Percentiles rank a stretch among this genome's conserved stretches.
Evolutionary conservation across 352 stramenopile genomes (phyloP).

Genomic region (Thraustochytrium striatum): DNA sequence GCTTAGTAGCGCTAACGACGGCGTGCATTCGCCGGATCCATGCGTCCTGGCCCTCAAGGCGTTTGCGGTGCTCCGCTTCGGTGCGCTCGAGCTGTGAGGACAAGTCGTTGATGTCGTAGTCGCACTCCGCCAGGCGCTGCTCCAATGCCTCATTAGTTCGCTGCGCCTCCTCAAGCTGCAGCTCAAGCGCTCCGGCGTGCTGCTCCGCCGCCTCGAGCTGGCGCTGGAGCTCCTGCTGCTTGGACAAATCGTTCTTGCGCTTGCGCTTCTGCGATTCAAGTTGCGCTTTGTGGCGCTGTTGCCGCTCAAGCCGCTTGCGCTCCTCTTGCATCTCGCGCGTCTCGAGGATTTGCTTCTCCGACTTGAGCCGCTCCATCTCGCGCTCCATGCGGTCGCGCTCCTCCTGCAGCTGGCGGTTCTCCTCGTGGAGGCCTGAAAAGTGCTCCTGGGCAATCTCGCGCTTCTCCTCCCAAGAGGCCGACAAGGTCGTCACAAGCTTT

Average conservation of each 20-base stretch:
- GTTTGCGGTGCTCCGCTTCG: too few relatives aligned
- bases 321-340: conserved; percentile 27
- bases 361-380: conserved; percentile 16
- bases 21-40: too few relatives aligned
- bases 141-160: too few relatives aligned
- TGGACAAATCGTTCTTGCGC: conserved; percentile 24
- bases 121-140: too few relatives aligned
- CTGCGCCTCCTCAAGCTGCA: too few relatives aligned
- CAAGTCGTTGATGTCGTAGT: too few relatives aligned
- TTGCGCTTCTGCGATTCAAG: conserved; percentile 10
- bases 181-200: neutral
- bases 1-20: too few relatives aligned
- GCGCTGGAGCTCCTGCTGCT: conserved; percentile 15
- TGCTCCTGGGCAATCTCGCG: conserved; percentile 30
- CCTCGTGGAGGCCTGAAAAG: conserved; percentile 6
- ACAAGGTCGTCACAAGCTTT: conserved; percentile 41
- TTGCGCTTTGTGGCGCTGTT: conserved; percentile 14
- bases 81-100: too few relatives aligned
- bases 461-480: conserved; percentile 42
- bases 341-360: conserved; percentile 11
- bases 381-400: conserved; percentile 32
- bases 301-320: neutral
- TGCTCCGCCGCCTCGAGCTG: neutral
- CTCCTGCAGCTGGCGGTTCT: conserved; percentile 21
- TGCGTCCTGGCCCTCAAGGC: too few relatives aligned